Conservation (phyloP, 352 stramenopile species). For the Phytophthora tentaculata region DNA sequence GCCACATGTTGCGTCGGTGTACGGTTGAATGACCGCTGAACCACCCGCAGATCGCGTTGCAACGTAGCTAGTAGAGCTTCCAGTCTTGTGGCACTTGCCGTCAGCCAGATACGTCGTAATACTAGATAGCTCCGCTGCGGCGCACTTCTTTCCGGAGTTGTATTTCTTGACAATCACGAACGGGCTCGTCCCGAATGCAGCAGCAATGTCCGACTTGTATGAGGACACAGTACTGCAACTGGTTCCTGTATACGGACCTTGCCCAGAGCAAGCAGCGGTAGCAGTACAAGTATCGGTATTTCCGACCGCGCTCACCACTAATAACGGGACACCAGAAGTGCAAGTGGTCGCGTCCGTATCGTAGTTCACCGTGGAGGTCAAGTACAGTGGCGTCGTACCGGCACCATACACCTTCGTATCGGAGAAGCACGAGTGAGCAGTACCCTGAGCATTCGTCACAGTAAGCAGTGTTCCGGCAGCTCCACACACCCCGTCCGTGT, state of each 20-base stretch:
- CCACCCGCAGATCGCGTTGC: constrained; percentile 2
- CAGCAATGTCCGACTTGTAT: background rate
- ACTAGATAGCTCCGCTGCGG: background rate
- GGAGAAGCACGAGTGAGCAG: background rate
- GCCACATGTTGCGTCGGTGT: background rate
- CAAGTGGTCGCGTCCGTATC: background rate
- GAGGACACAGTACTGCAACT: constrained; percentile 2
- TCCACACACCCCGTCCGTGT: background rate
- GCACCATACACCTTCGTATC: constrained; percentile 18
- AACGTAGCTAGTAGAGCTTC: background rate
- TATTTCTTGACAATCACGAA: constrained; percentile 17
- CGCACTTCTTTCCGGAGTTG: background rate
- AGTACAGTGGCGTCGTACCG: constrained; percentile 3
- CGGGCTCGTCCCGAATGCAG: background rate
- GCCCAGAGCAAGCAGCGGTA: background rate
- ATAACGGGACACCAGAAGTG: background rate
- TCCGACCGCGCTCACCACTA: background rate
- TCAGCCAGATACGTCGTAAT: constrained; percentile 18
- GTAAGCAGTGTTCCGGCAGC: too few relatives aligned
- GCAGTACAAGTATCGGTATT: background rate
- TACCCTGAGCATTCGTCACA: background rate
- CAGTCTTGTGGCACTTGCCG: constrained; percentile 15
- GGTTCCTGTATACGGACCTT: background rate
- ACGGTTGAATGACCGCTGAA: constrained; percentile 3
- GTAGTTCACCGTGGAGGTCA: constrained; percentile 4